A percentile compares a stretch with the other conserved stretches of the same genome.
Conservation (phyloP, 257 asterid species). For the Petunia secreta region DNA sequence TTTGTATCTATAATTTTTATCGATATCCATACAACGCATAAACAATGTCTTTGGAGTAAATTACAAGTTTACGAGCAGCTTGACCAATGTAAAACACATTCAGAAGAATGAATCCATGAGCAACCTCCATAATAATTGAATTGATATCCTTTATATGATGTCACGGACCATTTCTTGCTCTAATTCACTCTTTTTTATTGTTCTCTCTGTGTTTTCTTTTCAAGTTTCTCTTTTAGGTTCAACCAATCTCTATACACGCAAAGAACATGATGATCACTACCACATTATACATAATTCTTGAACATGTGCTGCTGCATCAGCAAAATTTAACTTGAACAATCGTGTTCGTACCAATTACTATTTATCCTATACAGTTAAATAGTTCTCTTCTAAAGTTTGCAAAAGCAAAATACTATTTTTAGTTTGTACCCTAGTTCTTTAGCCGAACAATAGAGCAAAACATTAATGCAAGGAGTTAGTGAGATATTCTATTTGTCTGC, state of each 20-base stretch:
- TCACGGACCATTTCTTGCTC: background rate
- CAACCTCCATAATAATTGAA: background rate
- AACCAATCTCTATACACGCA: background rate
- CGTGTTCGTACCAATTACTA: background rate
- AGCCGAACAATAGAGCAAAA: background rate
- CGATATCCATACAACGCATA: too few species aligned
- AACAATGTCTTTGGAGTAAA: too few species aligned
- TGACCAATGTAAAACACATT: too few species aligned
- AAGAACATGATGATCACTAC: background rate
- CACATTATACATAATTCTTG: background rate
- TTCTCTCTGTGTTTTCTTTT: background rate
- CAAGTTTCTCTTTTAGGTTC: background rate
- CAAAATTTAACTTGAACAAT: slow-evolving; percentile 1
- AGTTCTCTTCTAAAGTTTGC: background rate
- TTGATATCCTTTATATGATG: background rate
- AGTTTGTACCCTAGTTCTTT: background rate
- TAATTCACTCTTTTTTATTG: background rate
- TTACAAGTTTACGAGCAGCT: too few species aligned
- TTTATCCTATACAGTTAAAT: background rate
- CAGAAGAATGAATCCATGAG: background rate
- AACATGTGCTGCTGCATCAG: background rate
- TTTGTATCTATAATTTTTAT: too few species aligned
- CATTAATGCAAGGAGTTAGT: background rate
- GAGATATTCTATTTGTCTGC: slow-evolving; percentile 29
- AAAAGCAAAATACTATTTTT: background rate